Percentiles rank a stretch among this genome's conserved stretches.
phyloP scores from a whole-genome alignment of 768 basidiomycete genomes.

The Termitomyces sp. region DNA sequence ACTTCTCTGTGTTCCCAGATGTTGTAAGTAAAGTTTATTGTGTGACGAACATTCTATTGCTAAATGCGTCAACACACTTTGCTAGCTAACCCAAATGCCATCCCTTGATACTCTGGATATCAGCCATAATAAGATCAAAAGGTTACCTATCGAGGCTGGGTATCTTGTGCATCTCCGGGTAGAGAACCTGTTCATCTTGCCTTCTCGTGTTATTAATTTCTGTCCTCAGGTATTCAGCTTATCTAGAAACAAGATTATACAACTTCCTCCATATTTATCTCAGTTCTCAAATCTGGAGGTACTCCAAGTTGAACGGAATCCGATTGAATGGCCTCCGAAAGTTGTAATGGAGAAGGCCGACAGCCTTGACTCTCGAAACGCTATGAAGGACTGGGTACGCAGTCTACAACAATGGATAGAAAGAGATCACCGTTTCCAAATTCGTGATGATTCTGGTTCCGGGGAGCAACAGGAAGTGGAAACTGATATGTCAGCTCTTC shows the following conservation, averaged over 20 bases:
- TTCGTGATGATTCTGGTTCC: constrained; percentile 48
- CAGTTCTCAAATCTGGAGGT: constrained; percentile 72
- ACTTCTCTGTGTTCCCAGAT: constrained; percentile 77
- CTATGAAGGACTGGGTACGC: constrained; percentile 70
- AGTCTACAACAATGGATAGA: constrained; percentile 76
- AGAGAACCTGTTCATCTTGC: constrained; percentile 16
- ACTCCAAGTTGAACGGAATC: constrained; percentile 87
- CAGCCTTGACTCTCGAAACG: constrained; percentile 41
- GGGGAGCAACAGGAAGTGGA: constrained; percentile 45
- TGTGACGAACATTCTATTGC: constrained; percentile 2
- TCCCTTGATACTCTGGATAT: constrained; percentile 93
- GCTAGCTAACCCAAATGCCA: constrained; percentile 77
- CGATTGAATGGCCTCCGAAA: constrained; percentile 88
- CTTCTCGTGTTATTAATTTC: not conserved
- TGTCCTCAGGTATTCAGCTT: constrained; percentile 73
- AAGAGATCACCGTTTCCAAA: constrained; percentile 36
- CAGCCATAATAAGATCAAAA: constrained; percentile 85
- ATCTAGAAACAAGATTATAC: constrained; percentile 78
- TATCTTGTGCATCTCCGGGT: constrained; percentile 75
- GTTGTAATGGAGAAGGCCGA: constrained; percentile 43
- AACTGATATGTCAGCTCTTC: constrained; percentile 30
- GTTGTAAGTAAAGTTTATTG: constrained; percentile 55
- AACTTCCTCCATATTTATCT: constrained; percentile 74
- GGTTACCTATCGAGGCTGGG: constrained; percentile 77
- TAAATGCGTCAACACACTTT: constrained; percentile 4